Evolutionary conservation across 2,329 filamentous ascomycete species (phyloP), one percentile per base, ranked within the genome.

Genomic region (Neonectria ditissima): DNA sequence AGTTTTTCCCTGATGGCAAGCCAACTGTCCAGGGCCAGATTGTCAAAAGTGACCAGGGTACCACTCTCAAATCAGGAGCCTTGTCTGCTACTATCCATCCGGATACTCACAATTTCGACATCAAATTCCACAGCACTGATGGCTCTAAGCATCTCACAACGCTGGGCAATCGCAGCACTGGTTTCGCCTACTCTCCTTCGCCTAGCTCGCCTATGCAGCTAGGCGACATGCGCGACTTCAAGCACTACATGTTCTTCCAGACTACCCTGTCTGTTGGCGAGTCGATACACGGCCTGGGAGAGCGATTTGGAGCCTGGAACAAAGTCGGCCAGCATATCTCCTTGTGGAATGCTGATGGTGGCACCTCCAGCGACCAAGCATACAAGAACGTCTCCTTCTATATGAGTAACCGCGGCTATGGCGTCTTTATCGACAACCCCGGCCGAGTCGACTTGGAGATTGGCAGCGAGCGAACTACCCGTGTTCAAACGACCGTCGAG

Each of bases 231-330:
- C 69, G 76, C 26, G 76, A 83, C 69, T 81, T 86, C 66, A 78
- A 82, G 58, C 86, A 87, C 73, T 86, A 86, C 75, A 82, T 87
- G 68, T 87, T 87, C 71, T 83, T 84, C 30, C 85, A 87, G 74
- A 87, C 84, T 1, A 83, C 80, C 5, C 78, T 88, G 2, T 78
- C 80, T 3, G 84, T 87, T 1, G 86, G 86, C 28, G 92, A 94
- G 76, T 87, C 88, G 0, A 84, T 94, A 14, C 91, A 92, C 75
- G 91, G 92, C 0, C 83, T 94, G 4, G 92, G 91, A 1, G 91
- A 94, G 78, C 84, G 92, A 14, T 94, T 94, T 73, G 91, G 91
- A 0, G 87, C 90, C 7, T 92, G 91, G 78, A 91, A 92, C 75
- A 93, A 92, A 76, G 88, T 93, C 44, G 91, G 91, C 13, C 91